phyloP scores from a whole-genome alignment of 495 filamentous ascomycete species.

The Aspergillus nidulans region DNA sequence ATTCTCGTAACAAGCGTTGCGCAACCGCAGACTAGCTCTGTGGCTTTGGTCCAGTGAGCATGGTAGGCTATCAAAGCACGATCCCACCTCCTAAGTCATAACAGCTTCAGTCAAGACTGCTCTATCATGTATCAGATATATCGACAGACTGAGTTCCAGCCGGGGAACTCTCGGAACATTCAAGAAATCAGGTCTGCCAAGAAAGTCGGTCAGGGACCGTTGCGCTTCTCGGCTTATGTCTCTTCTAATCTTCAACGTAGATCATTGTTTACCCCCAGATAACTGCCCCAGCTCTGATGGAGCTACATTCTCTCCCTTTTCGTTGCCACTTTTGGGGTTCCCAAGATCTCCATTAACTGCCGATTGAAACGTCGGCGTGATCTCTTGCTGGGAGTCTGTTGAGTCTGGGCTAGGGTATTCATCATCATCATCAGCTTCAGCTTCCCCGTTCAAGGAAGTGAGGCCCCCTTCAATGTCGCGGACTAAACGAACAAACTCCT shows the following conservation, averaged over 20 bases:
- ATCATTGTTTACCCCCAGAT: not conserved
- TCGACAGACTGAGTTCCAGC: slow-evolving; percentile 14
- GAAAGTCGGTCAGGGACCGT: not conserved
- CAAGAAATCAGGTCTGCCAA: slow-evolving; percentile 3
- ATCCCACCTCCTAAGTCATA: not conserved
- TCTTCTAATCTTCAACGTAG: not conserved
- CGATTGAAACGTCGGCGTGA: slow-evolving; percentile 22
- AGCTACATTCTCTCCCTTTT: not conserved
- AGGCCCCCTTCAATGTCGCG: slow-evolving; percentile 79
- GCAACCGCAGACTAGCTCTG: slow-evolving; percentile 8
- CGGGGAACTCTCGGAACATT: slow-evolving; percentile 14
- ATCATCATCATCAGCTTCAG: slow-evolving; percentile 23
- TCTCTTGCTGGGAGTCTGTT: slow-evolving; percentile 29
- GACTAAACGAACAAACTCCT: slow-evolving; percentile 91
- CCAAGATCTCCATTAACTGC: slow-evolving; percentile 12
- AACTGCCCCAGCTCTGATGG: not conserved
- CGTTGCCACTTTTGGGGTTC: not conserved
- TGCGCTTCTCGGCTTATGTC: not conserved
- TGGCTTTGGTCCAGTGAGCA: not conserved
- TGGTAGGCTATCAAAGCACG: slow-evolving; percentile 5
- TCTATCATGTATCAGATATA: slow-evolving; percentile 11
- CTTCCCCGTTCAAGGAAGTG: slow-evolving; percentile 44
- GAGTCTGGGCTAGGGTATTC: slow-evolving; percentile 26
- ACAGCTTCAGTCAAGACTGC: slow-evolving; percentile 1
- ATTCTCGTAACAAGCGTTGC: slow-evolving; percentile 10